A percentile compares a stretch with the other conserved stretches of the same genome.
These are phyloP conservation scores for Blastobotrys attinorum DNA, from an alignment of 805 yeast genomes.

Conservation along the genomic window DNA sequence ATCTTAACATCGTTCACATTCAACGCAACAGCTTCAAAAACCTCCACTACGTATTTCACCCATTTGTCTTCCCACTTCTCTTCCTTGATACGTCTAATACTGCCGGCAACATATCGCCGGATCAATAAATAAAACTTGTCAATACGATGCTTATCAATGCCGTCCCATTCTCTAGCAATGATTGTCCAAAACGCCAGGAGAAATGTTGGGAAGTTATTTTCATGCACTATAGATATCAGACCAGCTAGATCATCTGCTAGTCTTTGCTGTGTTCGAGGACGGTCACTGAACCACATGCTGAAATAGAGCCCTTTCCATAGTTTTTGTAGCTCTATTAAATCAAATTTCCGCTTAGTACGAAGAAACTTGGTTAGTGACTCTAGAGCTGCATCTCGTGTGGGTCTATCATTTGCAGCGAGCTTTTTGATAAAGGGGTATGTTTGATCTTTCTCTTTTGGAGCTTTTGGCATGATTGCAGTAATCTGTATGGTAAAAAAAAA, in stretches of 20 bases:
- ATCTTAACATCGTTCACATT: slow-evolving; percentile 48
- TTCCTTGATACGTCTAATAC: slow-evolving; percentile 45
- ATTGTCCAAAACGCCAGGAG: slow-evolving; percentile 75
- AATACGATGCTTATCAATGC: slow-evolving; percentile 72
- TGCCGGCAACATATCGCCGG: slow-evolving; percentile 65
- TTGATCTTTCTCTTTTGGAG: slow-evolving; percentile 2
- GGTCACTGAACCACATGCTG: slow-evolving; percentile 95
- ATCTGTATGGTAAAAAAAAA: not conserved
- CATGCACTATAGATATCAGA: slow-evolving; percentile 31
- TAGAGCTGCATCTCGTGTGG: slow-evolving; percentile 66
- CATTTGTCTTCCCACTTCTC: slow-evolving; percentile 48
- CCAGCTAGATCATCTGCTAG: slow-evolving; percentile 67
- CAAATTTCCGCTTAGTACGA: slow-evolving; percentile 33
- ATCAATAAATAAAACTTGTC: slow-evolving; percentile 80
- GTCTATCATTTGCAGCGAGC: slow-evolving; percentile 74
- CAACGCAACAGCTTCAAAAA: slow-evolving; percentile 35
- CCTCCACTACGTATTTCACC: slow-evolving; percentile 33
- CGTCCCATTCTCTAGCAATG: slow-evolving; percentile 73
- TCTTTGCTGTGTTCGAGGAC: slow-evolving; percentile 85
- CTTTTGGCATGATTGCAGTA: slow-evolving; percentile 10
- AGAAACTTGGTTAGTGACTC: slow-evolving; percentile 55
- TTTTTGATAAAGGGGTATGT: slow-evolving; percentile 56
- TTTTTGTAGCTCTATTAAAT: slow-evolving; percentile 57
- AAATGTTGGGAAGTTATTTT: slow-evolving; percentile 41
- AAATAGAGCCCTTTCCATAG: slow-evolving; percentile 95